These are phyloP conservation scores for Neopestalotiopsis sp. DNA, from an alignment of 2,329 filamentous ascomycete species.

Conservation along the genomic window DNA sequence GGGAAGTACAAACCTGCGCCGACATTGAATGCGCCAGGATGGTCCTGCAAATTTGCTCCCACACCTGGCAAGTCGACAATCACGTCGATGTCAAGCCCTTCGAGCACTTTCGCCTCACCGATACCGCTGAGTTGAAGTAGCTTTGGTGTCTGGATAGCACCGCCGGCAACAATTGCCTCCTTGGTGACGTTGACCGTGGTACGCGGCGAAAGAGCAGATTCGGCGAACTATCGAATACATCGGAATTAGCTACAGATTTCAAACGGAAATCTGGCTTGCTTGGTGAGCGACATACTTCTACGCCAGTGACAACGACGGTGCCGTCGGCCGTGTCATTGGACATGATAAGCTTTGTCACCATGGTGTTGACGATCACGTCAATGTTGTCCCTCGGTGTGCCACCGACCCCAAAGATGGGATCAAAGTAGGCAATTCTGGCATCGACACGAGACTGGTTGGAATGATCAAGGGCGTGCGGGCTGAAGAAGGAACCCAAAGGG, in stretches of 20 bases:
- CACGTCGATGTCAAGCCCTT: conserved; percentile 39
- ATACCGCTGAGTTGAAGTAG: conserved; percentile 51
- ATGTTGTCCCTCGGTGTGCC: conserved; percentile 12
- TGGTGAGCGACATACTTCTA: not conserved
- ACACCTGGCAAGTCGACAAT: conserved; percentile 49
- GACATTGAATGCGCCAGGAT: conserved; percentile 27
- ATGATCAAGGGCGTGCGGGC: conserved; percentile 10
- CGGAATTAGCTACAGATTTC: no score
- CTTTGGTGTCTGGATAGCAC: conserved; percentile 42
- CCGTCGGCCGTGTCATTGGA: not conserved
- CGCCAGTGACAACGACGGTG: not conserved
- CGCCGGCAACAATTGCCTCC: conserved; percentile 44
- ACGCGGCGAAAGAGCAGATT: conserved; percentile 18
- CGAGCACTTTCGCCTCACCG: conserved; percentile 41
- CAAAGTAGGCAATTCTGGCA: conserved; percentile 9
- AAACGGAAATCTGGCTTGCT: not conserved
- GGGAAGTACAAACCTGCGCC: not conserved
- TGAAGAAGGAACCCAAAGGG: conserved; percentile 2
- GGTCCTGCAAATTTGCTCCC: conserved; percentile 47
- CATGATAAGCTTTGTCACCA: conserved; percentile 5
- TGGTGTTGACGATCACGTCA: conserved; percentile 12
- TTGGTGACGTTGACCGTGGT: conserved; percentile 26
- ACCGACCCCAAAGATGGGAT: conserved; percentile 11
- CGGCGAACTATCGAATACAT: not conserved
- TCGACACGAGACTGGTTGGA: conserved; percentile 13